These are phyloP conservation scores for Grosmannia huntii DNA, from an alignment of 2,329 filamentous ascomycete species.

Conservation along the genomic window DNA sequence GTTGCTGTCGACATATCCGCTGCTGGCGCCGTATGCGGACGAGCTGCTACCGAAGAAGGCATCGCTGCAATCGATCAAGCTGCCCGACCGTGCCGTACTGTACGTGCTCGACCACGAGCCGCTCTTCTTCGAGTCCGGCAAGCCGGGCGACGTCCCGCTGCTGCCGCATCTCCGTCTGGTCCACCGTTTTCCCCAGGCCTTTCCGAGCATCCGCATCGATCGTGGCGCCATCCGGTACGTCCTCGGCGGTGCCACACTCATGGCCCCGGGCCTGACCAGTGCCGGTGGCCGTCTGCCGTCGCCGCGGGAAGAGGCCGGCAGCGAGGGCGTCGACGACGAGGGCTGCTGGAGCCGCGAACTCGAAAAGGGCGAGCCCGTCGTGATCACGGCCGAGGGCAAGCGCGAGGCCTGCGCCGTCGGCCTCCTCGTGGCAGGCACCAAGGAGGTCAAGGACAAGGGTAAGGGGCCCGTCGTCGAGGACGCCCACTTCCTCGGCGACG, in stretches of 20 bases:
- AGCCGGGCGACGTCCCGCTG: conserved; percentile 33
- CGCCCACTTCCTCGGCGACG: conserved; percentile 88
- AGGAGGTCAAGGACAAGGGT: conserved; percentile 85
- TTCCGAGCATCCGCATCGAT: conserved; percentile 81
- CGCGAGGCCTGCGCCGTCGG: conserved; percentile 82
- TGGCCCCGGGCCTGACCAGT: conserved; percentile 87
- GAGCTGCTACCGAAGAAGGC: conserved; percentile 92
- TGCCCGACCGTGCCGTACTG: conserved; percentile 79
- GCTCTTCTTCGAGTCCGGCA: conserved; percentile 81
- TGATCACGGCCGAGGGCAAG: conserved; percentile 88
- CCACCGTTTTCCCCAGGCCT: conserved; percentile 76
- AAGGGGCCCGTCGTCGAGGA: conserved; percentile 92
- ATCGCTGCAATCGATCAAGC: conserved; percentile 79
- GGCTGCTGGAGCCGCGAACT: conserved; percentile 54
- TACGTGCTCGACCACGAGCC: conserved; percentile 70
- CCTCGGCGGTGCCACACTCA: conserved; percentile 80
- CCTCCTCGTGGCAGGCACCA: conserved; percentile 68
- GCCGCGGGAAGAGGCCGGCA: conserved; percentile 15
- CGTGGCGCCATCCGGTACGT: conserved; percentile 95
- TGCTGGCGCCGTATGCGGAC: conserved; percentile 78
- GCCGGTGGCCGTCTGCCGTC: conserved; percentile 66
- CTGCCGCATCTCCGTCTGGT: conserved; percentile 82
- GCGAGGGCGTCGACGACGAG: conserved; percentile 34
- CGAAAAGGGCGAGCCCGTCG: conserved; percentile 70
- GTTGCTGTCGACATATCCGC: conserved; percentile 73